These are phyloP conservation scores for Boletus pseudopeckii DNA, from an alignment of 768 basidiomycete genomes.

Conservation along the genomic window DNA sequence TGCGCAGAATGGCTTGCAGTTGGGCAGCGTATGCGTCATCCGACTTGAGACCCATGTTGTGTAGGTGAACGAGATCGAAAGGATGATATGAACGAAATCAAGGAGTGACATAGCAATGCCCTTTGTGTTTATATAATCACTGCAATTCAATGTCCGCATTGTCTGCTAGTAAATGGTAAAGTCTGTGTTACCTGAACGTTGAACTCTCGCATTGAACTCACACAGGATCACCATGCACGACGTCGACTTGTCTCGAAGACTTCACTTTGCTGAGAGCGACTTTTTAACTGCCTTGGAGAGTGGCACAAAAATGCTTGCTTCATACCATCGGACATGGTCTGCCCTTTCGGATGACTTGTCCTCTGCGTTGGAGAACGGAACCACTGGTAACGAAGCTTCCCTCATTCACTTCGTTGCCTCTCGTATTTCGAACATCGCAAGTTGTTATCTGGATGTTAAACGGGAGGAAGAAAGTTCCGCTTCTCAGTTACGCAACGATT, in stretches of 20 bases:
- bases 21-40: not conserved
- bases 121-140: not conserved
- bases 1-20: not conserved
- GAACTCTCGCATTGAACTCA: not conserved
- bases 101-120: too few relatives aligned
- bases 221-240: not conserved
- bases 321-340: not conserved
- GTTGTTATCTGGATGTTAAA: conserved; percentile 4
- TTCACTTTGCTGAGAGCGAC: not conserved
- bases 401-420: not conserved
- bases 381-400: not conserved
- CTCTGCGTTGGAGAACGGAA: not conserved
- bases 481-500: not conserved
- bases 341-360: not conserved
- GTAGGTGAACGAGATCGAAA: not conserved
- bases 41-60: not conserved
- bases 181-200: too few relatives aligned
- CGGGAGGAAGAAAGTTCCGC: not conserved
- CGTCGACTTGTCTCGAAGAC: not conserved
- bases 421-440: conserved; percentile 2
- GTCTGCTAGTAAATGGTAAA: not conserved
- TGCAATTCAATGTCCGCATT: conserved; percentile 15
- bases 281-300: not conserved
- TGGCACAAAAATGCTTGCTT: not conserved
- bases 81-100: not conserved